A percentile compares a stretch with the other conserved stretches of the same genome.
phyloP scores from a whole-genome alignment of 1,139 yeast species.

The Scheffersomyces lignicola region DNA sequence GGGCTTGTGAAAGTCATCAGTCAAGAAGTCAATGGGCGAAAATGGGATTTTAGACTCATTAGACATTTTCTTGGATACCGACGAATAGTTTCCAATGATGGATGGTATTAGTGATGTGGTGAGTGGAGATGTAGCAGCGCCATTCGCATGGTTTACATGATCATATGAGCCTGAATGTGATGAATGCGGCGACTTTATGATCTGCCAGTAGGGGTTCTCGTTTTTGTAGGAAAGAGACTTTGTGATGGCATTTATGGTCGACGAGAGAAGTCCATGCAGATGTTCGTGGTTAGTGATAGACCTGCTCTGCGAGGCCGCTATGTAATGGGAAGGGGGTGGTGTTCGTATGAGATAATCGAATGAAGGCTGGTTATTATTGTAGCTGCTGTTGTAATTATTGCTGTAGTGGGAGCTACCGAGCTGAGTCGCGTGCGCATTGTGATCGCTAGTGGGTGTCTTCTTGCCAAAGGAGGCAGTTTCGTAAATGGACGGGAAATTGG shows the following conservation, averaged over 20 bases:
- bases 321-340: constrained; percentile 7
- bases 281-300: not conserved
- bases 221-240: constrained; percentile 3
- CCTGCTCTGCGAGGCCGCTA: constrained; percentile 1
- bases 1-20: constrained; percentile 28
- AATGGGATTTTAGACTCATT: constrained; percentile 41
- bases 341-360: constrained; percentile 2
- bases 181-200: not conserved
- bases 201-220: constrained; percentile 2
- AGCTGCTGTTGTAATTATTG: not conserved
- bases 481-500: constrained; percentile 3
- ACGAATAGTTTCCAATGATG: constrained; percentile 41
- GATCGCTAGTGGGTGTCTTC: too few species aligned
- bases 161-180: constrained; percentile 3
- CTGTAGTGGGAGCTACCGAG: not conserved
- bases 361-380: not conserved
- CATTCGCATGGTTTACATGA: not conserved
- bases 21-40: constrained; percentile 44
- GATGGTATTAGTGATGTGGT: constrained; percentile 44
- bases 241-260: constrained; percentile 1
- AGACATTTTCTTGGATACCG: constrained; percentile 36
- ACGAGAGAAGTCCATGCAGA: constrained; percentile 1
- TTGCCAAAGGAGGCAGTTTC: constrained; percentile 4
- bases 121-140: constrained; percentile 15
- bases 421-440: not conserved